Conservation (phyloP, 1,284 basidiomycete genomes). For the Cryptococcus sp. region DNA sequence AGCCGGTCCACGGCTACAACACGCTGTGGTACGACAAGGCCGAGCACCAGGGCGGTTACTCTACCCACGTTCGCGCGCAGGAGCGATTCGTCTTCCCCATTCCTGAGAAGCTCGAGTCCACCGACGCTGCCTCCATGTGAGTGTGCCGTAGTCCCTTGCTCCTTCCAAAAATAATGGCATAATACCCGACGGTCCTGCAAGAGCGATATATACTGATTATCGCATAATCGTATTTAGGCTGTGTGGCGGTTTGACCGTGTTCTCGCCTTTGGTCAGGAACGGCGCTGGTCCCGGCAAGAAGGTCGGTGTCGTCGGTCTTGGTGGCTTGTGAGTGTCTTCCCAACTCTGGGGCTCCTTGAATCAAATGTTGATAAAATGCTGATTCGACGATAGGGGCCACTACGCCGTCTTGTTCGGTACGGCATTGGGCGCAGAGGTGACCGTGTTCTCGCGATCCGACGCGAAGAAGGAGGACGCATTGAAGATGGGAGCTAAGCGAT, state of each 20-base stretch:
- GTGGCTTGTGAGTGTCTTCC: conserved; percentile 54
- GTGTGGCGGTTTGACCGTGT: conserved; percentile 70
- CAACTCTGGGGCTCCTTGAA: no score
- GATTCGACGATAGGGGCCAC: conserved; percentile 46
- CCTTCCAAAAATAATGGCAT: no score
- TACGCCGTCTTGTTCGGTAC: conserved; percentile 63
- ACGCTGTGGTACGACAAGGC: conserved; percentile 41
- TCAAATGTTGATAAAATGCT: conserved; percentile 1
- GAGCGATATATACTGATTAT: background rate
- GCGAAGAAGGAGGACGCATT: conserved; percentile 64
- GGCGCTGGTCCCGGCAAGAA: conserved; percentile 67
- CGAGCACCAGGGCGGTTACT: conserved; percentile 58
- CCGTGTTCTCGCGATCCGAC: conserved; percentile 66
- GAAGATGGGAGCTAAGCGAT: conserved; percentile 63
- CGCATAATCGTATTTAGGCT: conserved; percentile 38
- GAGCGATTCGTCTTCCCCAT: conserved; percentile 70
- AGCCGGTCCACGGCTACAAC: conserved; percentile 54
- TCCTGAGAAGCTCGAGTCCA: conserved; percentile 62
- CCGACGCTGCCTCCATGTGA: conserved; percentile 57
- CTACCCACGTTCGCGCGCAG: conserved; percentile 64
- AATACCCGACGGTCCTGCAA: background rate
- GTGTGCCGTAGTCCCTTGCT: conserved; percentile 3
- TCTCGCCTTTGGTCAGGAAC: conserved; percentile 65
- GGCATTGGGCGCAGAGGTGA: conserved; percentile 64
- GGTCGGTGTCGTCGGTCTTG: conserved; percentile 68